Evolutionary conservation across 305 asterid species (phyloP), one percentile per base, ranked within the genome.

Genomic region (Stenogyne calaminthoides): DNA sequence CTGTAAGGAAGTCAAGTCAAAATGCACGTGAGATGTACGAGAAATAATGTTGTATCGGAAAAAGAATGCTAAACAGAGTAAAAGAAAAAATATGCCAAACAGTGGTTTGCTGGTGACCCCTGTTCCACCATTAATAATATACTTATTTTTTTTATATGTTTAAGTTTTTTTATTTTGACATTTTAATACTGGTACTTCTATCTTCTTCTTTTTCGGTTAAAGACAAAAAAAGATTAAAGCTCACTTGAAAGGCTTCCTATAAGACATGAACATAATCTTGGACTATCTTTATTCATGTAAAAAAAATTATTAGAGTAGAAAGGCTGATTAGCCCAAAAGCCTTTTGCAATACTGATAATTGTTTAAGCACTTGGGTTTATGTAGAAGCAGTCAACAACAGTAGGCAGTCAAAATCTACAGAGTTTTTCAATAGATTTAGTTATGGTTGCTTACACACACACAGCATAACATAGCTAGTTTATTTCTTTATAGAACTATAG

Each of bases 1-100:
- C 98, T 92, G 84, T 1, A 77, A 40, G 49, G 55, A 64, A 69
- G 57, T 36, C 59, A 47, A 18, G 54, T 62, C 46, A 42, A 25
- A 22, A 39, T 59, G 57, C 57, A 46, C 6, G 52, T 71, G 9
- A 56, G 56, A 63, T 19, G 71, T 11, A n/a, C 65, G n/a, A 25
- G 5, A 27, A 36, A 34, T 19, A 42, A 34, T 57, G 19, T 57
- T 72, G 29, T 25, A 25, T 25, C 3, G 2, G 18, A 60, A 49
- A 64, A 52, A 52, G 10, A 19, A 52, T 15, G 29, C 7, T 5
- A 19, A 15, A 7, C 58, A 7, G 25, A 5, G 58, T 58, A 27
- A 4, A 10, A 22, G 64, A 20, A 15, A 15, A 15, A 51, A 51
- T 6, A 9, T 22, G 62, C 16, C 25, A 56, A 19, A 10, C 32